Percentiles rank a stretch among this genome's conserved stretches.
Evolutionary conservation across 2,329 filamentous ascomycete genomes (phyloP).

Genomic region (Penicillium sp.): DNA sequence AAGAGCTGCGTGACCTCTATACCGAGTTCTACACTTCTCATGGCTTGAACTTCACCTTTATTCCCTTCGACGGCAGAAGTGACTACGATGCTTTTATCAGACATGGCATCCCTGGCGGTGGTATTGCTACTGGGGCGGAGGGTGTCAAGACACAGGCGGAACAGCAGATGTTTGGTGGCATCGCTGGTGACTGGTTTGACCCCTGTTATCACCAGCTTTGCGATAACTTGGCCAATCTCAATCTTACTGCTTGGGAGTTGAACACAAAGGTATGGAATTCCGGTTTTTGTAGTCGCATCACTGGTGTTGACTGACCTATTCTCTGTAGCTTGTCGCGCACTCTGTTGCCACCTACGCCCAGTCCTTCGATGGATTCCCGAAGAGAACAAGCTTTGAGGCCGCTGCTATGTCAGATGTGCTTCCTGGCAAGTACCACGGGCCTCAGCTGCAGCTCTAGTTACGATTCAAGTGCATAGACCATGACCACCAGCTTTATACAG

Average conservation of each 20-base stretch:
- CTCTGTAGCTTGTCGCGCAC: conserved; percentile 55
- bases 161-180: conserved; percentile 65
- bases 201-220: conserved; percentile 54
- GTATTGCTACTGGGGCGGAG: conserved; percentile 74
- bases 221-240: conserved; percentile 54
- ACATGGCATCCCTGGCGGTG: conserved; percentile 68
- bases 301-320: conserved; percentile 2
- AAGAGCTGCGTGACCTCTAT: conserved; percentile 65
- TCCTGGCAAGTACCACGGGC: conserved; percentile 14
- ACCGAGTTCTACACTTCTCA: conserved; percentile 61
- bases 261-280: conserved; percentile 45
- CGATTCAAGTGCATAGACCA: not conserved
- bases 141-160: conserved; percentile 69
- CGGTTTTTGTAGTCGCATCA: not conserved
- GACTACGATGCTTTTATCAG: conserved; percentile 77
- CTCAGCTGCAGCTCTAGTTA: conserved; percentile 6
- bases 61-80: conserved; percentile 72
- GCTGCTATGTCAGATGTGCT: not conserved
- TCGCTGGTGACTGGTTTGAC: conserved; percentile 56
- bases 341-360: conserved; percentile 66
- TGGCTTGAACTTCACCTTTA: conserved; percentile 64
- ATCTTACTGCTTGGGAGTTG: conserved; percentile 50
- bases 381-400: conserved; percentile 36
- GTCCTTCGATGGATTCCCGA: conserved; percentile 63
- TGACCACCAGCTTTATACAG: not conserved